Percentiles rank a stretch among this genome's conserved stretches.
phyloP scores from a whole-genome alignment of 177 flowering plant genomes.

The Vitis hybrid region DNA sequence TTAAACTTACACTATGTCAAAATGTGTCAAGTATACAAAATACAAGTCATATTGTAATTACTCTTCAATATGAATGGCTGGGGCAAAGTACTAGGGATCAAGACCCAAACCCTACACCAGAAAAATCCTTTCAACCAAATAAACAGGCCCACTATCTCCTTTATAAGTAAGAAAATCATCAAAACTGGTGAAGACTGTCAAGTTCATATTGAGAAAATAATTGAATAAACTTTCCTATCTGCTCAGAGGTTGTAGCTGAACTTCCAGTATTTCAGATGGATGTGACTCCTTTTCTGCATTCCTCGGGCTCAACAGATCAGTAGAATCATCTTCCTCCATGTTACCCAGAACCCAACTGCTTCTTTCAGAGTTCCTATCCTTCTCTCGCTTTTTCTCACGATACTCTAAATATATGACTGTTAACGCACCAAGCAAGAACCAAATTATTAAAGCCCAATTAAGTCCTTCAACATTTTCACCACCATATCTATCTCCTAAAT shows the following conservation, averaged over 20 bases:
- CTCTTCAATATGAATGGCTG: slow-evolving; percentile 10
- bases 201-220: slow-evolving; percentile 16
- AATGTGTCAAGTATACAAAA: slow-evolving; percentile 33
- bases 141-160: slow-evolving; percentile 9
- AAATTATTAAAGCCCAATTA: slow-evolving; percentile 68
- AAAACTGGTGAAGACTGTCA: slow-evolving; percentile 4
- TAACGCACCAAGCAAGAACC: slow-evolving; percentile 67
- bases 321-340: slow-evolving; percentile 74
- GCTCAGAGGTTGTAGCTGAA: slow-evolving; percentile 82
- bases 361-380: slow-evolving; percentile 46
- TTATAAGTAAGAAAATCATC: slow-evolving; percentile 12
- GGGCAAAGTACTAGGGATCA: slow-evolving; percentile 6
- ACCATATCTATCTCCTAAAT: slow-evolving; percentile 84
- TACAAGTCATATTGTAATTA: slow-evolving; percentile 18
- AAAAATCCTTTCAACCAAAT: slow-evolving; percentile 11
- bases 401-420: slow-evolving; percentile 74
- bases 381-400: slow-evolving; percentile 41
- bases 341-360: slow-evolving; percentile 88
- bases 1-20: slow-evolving; percentile 20
- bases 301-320: slow-evolving; percentile 63
- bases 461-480: slow-evolving; percentile 69
- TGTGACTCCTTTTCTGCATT: slow-evolving; percentile 39
- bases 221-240: slow-evolving; percentile 38
- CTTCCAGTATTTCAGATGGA: slow-evolving; percentile 67
- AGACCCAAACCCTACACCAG: slow-evolving; percentile 10